Base-by-base conservation (phyloP, 495 filamentous ascomycete species). In the Talaromyces borbonicus region DNA sequence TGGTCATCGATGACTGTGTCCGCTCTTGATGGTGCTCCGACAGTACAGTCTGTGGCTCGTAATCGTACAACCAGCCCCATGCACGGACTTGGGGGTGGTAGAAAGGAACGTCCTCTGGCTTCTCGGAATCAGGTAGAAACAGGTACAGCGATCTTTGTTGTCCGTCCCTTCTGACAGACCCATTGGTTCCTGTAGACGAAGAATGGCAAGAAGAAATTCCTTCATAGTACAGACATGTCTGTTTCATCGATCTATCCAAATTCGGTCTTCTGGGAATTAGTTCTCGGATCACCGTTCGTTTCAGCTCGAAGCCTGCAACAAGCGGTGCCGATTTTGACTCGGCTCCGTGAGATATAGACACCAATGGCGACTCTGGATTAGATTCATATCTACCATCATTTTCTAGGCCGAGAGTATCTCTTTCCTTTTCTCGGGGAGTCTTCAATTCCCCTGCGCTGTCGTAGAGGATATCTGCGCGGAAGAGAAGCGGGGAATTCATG, bases 391-490 rank as follows among this genome's bases (percentile, higher is more conserved):
- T 48, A 15, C 26, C 49, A 23, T n/a, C 4, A 0, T 12, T 14
- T 26, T 26, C 38, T 18, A 12, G 9, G 3, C 38, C 20, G 5
- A 41, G 4, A 14, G 15, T 9, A n/a, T 39, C 45, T 40, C 43
- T 30, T 36, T 60, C 63, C 22, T 54, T 58, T 30, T 63, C 49
- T 9, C 38, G 45, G 8, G 49, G 53, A 49, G 51, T 75, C 50
- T 48, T 52, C 35, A 62, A 66, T 53, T 51, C 36, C 1, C 57
- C 52, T 16, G 37, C 26, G 52, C 70, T 78, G 51, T 83, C 71
- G 46, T 72, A 77, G 20, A 87, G 70, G 36, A 95, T 86, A 62
- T 96, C 89, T 8, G 90, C 89, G 16, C 90, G 79, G 56, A 93
- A 88, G 2, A 95, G 73, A 69, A 82, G 81, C 12, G 72, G 81